Conservation (phyloP, 768 basidiomycete species). For the Termitomyces heimii region DNA sequence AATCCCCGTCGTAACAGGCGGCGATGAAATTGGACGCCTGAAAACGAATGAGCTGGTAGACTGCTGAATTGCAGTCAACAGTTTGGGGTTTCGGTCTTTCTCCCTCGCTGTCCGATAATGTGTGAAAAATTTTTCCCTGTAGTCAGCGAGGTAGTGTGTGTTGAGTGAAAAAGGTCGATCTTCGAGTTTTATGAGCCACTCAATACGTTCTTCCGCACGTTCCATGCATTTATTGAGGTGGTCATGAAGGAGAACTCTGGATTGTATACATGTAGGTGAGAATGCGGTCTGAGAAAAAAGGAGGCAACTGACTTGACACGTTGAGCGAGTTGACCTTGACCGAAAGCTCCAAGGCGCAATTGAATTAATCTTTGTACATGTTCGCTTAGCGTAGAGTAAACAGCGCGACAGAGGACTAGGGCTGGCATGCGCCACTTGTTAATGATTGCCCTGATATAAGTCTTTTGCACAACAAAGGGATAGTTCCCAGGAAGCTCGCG, state of each 20-base stretch:
- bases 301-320: constrained; percentile 28
- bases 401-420: constrained; percentile 32
- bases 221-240: constrained; percentile 40
- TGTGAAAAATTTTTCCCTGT: constrained; percentile 40
- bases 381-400: constrained; percentile 29
- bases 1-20: constrained; percentile 18
- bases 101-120: constrained; percentile 41
- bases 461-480: constrained; percentile 54
- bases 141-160: constrained; percentile 38
- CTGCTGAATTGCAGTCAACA: constrained; percentile 22
- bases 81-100: constrained; percentile 19
- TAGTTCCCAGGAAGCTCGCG: constrained; percentile 66
- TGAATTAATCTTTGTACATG: constrained; percentile 38
- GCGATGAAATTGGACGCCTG: background rate
- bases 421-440: constrained; percentile 45
- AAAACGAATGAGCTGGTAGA: background rate
- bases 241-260: constrained; percentile 42
- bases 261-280: background rate
- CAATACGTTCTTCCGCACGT: constrained; percentile 32
- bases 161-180: constrained; percentile 41
- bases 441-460: constrained; percentile 40
- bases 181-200: constrained; percentile 42
- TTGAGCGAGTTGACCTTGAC: constrained; percentile 46
- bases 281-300: background rate
- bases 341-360: constrained; percentile 44